Evolutionary conservation across 768 basidiomycete genomes (phyloP).

Genomic region (Termitomyces sp.): DNA sequence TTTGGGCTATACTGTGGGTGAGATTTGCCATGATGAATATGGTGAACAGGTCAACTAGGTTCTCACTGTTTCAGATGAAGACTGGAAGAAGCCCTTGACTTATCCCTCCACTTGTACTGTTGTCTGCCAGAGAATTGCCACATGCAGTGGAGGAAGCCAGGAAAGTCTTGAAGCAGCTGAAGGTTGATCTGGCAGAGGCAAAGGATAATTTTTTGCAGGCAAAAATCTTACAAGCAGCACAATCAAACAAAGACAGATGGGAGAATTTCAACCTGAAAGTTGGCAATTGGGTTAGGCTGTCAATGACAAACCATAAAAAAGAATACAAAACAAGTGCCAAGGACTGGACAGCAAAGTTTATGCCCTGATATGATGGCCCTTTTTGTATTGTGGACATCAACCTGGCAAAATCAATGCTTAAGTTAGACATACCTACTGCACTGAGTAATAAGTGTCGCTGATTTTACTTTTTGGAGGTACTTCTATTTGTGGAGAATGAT

Average conservation of each 20-base stretch:
- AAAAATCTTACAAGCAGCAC: slow-evolving; percentile 25
- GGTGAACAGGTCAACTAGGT: slow-evolving; percentile 26
- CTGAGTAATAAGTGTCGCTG: slow-evolving; percentile 18
- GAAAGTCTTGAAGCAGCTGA: no score
- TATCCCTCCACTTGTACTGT: slow-evolving; percentile 23
- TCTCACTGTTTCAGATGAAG: slow-evolving; percentile 27
- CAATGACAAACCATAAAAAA: slow-evolving; percentile 24
- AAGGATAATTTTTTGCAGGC: slow-evolving; percentile 25
- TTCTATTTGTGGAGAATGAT: slow-evolving; percentile 25
- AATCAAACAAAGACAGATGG: slow-evolving; percentile 24
- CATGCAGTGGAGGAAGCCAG: neutral
- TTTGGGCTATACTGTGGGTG: slow-evolving; percentile 16
- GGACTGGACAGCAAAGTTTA: slow-evolving; percentile 35
- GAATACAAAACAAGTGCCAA: slow-evolving; percentile 27
- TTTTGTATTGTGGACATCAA: slow-evolving; percentile 12
- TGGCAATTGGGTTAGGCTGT: slow-evolving; percentile 33
- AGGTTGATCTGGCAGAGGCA: slow-evolving; percentile 23
- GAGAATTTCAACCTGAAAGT: slow-evolving; percentile 20
- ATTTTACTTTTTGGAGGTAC: slow-evolving; percentile 31
- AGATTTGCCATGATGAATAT: slow-evolving; percentile 33
- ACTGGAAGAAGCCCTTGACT: slow-evolving; percentile 19
- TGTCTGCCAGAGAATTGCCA: neutral
- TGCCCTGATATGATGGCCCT: slow-evolving; percentile 32
- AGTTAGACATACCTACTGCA: slow-evolving; percentile 24
- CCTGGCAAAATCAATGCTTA: slow-evolving; percentile 20